Evolutionary conservation across 2,329 filamentous ascomycete species (phyloP).

Genomic region (Annulohypoxylon truncatum): DNA sequence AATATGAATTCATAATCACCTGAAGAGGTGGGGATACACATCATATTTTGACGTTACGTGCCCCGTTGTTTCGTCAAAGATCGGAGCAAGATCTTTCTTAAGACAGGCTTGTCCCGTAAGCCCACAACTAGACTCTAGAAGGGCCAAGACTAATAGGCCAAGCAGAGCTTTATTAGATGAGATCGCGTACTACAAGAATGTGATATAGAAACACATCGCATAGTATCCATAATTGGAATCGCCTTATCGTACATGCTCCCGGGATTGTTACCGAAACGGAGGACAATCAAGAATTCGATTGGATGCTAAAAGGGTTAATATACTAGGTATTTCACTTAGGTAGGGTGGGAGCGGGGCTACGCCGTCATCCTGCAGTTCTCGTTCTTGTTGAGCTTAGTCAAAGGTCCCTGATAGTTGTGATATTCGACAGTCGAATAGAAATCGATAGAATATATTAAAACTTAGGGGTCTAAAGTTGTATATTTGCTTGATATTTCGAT

Average conservation of each 20-base stretch:
- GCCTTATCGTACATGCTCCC: conserved; percentile 5
- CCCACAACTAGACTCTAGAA: not conserved
- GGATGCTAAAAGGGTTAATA: conserved; percentile 24
- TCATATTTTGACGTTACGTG: conserved; percentile 12
- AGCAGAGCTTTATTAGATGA: not conserved
- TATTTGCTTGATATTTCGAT: not conserved
- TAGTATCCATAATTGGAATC: not conserved
- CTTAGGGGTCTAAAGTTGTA: not conserved
- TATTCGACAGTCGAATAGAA: conserved; percentile 19
- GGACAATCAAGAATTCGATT: conserved; percentile 17
- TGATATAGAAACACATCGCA: not conserved
- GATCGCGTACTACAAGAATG: not conserved
- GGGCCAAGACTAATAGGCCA: too few species aligned
- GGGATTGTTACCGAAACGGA: conserved; percentile 19
- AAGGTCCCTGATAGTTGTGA: conserved; percentile 26
- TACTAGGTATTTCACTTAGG: conserved; percentile 21
- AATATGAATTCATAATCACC: conserved; percentile 24
- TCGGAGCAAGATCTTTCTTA: not conserved
- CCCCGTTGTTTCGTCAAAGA: not conserved
- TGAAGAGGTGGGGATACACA: conserved; percentile 25
- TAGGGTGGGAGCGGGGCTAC: conserved; percentile 34
- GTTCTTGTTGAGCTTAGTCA: conserved; percentile 3
- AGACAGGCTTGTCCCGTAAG: not conserved
- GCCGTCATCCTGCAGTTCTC: conserved; percentile 28
- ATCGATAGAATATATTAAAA: conserved; percentile 15